Percentiles rank a stretch among this genome's conserved stretches.
Evolutionary conservation across 352 stramenopile species (phyloP).

Genomic region (Globisporangium radiosum): DNA sequence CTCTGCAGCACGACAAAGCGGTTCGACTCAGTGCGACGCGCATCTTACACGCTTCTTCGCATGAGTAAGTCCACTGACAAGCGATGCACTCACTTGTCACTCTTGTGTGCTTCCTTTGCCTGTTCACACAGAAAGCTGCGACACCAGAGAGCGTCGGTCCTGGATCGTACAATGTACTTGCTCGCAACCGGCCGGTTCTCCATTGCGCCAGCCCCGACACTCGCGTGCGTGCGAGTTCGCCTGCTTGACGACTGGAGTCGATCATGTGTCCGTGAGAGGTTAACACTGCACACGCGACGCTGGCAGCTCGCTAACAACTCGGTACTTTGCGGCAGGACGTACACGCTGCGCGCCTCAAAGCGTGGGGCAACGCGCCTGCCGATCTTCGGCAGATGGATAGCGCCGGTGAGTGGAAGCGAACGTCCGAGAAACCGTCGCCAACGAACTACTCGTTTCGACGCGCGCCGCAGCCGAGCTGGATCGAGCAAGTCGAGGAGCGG

Average conservation of each 20-base stretch:
- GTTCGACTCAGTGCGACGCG: slow-evolving; percentile 29
- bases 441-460: slow-evolving; percentile 54
- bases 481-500: slow-evolving; percentile 56
- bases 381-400: slow-evolving; percentile 48
- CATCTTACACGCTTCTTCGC: too few relatives aligned
- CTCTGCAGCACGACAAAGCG: slow-evolving; percentile 60
- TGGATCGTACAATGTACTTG: slow-evolving; percentile 43
- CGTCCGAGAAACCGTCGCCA: slow-evolving; percentile 51
- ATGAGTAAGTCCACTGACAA: background rate
- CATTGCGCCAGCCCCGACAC: slow-evolving; percentile 3
- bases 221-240: background rate
- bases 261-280: too few relatives aligned
- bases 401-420: slow-evolving; percentile 53
- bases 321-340: slow-evolving; percentile 10
- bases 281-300: too few relatives aligned
- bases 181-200: slow-evolving; percentile 8
- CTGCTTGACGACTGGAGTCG: too few relatives aligned
- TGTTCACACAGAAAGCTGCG: slow-evolving; percentile 26
- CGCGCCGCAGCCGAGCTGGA: slow-evolving; percentile 46
- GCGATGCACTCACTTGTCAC: background rate
- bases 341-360: slow-evolving; percentile 27
- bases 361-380: slow-evolving; percentile 30
- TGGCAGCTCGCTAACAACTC: too few relatives aligned
- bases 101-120: background rate
- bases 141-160: slow-evolving; percentile 47